Percentiles rank a stretch among this genome's conserved stretches.
These are phyloP conservation scores for Ceratocystis diversiconidia DNA, from an alignment of 2,329 filamentous ascomycete genomes.

Conservation along the genomic window DNA sequence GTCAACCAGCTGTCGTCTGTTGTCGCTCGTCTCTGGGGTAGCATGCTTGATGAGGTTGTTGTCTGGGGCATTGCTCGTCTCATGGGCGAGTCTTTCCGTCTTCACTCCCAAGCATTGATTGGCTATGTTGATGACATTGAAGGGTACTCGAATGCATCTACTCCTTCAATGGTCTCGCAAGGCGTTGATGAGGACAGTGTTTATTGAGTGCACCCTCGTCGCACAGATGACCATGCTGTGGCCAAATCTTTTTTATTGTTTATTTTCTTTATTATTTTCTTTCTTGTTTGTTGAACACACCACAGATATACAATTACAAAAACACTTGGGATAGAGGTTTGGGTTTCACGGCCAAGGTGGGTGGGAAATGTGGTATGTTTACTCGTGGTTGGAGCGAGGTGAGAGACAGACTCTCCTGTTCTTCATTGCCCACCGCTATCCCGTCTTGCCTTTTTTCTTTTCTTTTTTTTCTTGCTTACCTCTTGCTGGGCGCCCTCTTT, in stretches of 20 bases:
- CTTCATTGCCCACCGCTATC: constrained; percentile 21
- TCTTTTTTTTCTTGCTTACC: constrained; percentile 5
- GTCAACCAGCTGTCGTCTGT: constrained; percentile 73
- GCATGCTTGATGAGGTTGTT: constrained; percentile 95
- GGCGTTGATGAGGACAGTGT: constrained; percentile 58
- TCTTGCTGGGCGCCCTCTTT: background rate
- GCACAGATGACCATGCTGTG: background rate
- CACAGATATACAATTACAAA: background rate
- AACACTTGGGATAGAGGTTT: constrained; percentile 1
- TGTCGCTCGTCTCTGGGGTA: constrained; percentile 89
- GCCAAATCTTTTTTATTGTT: constrained; percentile 11
- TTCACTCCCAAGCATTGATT: constrained; percentile 85
- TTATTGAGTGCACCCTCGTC: constrained; percentile 43
- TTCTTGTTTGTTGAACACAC: constrained; percentile 18
- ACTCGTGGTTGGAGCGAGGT: constrained; percentile 10
- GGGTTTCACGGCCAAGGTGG: constrained; percentile 3
- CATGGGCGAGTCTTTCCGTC: constrained; percentile 95
- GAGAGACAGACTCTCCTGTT: constrained; percentile 20
- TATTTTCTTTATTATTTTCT: constrained; percentile 19
- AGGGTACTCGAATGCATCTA: constrained; percentile 53
- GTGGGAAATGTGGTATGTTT: constrained; percentile 6
- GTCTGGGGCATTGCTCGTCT: constrained; percentile 96
- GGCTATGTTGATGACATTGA: constrained; percentile 82
- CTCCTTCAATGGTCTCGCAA: constrained; percentile 58
- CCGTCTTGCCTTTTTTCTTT: constrained; percentile 16